These are phyloP conservation scores for Solanum hybrid DNA, from an alignment of 305 asterid genomes.

Conservation along the genomic window DNA sequence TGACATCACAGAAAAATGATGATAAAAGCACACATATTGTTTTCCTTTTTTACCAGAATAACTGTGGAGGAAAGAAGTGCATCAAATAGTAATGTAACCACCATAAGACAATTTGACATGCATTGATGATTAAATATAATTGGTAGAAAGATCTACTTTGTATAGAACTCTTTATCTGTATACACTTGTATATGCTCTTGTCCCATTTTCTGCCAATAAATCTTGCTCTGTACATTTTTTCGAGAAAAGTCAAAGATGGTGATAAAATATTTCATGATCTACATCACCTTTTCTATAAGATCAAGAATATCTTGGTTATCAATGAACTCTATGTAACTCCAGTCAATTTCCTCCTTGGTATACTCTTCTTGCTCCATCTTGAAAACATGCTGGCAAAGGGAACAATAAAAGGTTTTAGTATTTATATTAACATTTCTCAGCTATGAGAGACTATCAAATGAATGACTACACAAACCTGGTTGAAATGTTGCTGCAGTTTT, in stretches of 20 bases:
- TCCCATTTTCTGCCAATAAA: neutral
- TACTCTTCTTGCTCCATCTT: slow-evolving; percentile 95
- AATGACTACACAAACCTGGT: slow-evolving; percentile 44
- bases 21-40: neutral
- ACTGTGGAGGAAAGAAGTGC: neutral
- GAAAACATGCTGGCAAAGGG: slow-evolving; percentile 63
- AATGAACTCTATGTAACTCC: slow-evolving; percentile 77
- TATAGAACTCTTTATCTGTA: neutral
- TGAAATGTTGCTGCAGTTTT: slow-evolving; percentile 89
- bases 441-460: neutral
- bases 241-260: neutral
- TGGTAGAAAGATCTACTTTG: neutral
- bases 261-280: neutral
- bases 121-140: neutral
- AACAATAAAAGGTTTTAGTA: neutral
- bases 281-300: slow-evolving; percentile 70
- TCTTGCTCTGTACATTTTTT: neutral
- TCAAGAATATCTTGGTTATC: slow-evolving; percentile 89
- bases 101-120: neutral
- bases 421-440: neutral
- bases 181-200: neutral
- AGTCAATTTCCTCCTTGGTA: slow-evolving; percentile 73
- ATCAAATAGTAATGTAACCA: neutral
- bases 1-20: neutral
- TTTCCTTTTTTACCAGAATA: neutral